Conservation (phyloP, 306 rosid species). For the Fragaria ananassa region DNA sequence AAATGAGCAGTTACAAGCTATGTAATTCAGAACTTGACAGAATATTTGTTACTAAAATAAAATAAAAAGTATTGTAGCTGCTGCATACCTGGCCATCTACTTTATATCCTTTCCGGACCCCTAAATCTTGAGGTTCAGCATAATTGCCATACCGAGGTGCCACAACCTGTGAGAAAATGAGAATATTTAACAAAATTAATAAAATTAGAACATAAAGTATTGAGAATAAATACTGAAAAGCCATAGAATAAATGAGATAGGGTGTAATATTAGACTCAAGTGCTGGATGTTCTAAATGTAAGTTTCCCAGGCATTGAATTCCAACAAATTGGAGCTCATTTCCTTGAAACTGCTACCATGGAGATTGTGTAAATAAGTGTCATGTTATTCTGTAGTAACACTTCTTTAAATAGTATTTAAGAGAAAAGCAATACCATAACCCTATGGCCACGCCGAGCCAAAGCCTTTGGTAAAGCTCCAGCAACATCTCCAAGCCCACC, state of each 20-base stretch:
- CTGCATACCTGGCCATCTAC: constrained; percentile 75
- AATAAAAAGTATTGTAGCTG: constrained; percentile 16
- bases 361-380: neutral
- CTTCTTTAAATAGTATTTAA: neutral
- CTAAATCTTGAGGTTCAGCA: constrained; percentile 52
- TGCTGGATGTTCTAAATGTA: neutral
- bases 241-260: neutral
- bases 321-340: neutral
- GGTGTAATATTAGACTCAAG: neutral
- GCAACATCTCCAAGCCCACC: constrained; percentile 99
- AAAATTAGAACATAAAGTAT: neutral
- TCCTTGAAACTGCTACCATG: neutral
- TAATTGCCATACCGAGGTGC: constrained; percentile 70
- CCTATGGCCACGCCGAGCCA: constrained; percentile 99
- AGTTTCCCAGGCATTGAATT: neutral
- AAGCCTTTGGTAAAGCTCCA: constrained; percentile 93
- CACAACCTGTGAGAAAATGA: constrained; percentile 57
- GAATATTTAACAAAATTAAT: constrained; percentile 5
- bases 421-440: constrained; percentile 72
- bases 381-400: neutral
- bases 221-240: constrained; percentile 13
- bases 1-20: neutral
- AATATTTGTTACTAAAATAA: constrained; percentile 12
- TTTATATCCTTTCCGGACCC: constrained; percentile 63
- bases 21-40: neutral